Conservation (phyloP, 345 rosid genomes). For the Salix dunnii region DNA sequence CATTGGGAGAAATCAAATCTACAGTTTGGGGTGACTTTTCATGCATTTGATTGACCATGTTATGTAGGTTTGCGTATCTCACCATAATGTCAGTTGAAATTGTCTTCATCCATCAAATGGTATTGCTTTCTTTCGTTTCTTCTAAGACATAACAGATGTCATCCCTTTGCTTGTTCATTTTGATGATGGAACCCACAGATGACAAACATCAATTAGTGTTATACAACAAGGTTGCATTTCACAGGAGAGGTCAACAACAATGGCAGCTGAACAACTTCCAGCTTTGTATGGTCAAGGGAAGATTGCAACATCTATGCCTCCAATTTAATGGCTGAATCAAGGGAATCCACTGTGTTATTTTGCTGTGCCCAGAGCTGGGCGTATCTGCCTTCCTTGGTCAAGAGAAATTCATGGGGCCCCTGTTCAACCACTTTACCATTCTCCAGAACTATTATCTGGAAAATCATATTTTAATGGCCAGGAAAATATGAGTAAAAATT, state of each 20-base stretch:
- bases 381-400: constrained; percentile 81
- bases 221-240: background rate
- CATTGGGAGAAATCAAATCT: background rate
- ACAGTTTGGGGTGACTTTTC: background rate
- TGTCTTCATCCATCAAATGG: background rate
- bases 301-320: constrained; percentile 23
- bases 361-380: constrained; percentile 96
- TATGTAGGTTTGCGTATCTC: constrained; percentile 1
- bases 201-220: background rate
- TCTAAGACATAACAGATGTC: background rate
- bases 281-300: background rate
- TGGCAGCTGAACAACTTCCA: background rate
- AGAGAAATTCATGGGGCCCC: constrained; percentile 80
- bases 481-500: background rate
- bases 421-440: constrained; percentile 90
- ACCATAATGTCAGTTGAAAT: background rate
- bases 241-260: background rate
- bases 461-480: constrained; percentile 9
- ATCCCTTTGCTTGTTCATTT: background rate
- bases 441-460: constrained; percentile 94
- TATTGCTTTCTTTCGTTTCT: background rate
- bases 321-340: constrained; percentile 52
- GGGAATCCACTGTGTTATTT: constrained; percentile 58
- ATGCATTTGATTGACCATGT: background rate
- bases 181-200: background rate